Evolutionary conservation across 2,329 filamentous ascomycete genomes (phyloP).

Genomic region (Purpureocillium lavendulum): DNA sequence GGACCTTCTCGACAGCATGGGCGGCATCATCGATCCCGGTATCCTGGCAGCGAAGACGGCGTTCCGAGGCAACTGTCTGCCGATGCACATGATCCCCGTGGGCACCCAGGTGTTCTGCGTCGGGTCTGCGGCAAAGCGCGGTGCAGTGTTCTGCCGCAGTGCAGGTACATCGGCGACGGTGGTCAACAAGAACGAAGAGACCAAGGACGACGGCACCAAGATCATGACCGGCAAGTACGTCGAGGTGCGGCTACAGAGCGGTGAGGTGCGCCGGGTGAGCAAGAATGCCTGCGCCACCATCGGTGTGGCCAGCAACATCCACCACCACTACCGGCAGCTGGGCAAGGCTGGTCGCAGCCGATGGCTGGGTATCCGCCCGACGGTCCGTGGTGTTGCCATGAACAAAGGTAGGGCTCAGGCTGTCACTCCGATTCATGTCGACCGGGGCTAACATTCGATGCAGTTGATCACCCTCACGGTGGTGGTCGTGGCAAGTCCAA

Average conservation of each 20-base stretch:
- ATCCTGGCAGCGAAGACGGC: conserved; percentile 91
- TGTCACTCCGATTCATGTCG: too few species aligned
- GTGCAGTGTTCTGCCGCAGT: conserved; percentile 87
- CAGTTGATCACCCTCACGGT: conserved; percentile 92
- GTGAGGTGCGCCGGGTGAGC: conserved; percentile 82
- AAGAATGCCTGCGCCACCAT: conserved; percentile 92
- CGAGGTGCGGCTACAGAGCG: conserved; percentile 80
- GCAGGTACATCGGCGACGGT: conserved; percentile 89
- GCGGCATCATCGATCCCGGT: conserved; percentile 86
- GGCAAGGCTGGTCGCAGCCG: conserved; percentile 92
- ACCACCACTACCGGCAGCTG: conserved; percentile 82
- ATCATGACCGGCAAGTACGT: conserved; percentile 69
- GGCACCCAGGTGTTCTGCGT: conserved; percentile 92
- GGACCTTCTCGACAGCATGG: conserved; percentile 84
- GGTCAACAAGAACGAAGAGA: conserved; percentile 78
- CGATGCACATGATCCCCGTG: conserved; percentile 89
- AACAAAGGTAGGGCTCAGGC: conserved; percentile 62
- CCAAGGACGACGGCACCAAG: conserved; percentile 48
- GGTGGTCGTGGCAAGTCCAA: conserved; percentile 99
- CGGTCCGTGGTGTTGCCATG: conserved; percentile 96
- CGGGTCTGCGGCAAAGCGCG: conserved; percentile 63
- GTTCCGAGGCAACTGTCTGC: conserved; percentile 89
- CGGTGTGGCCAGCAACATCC: conserved; percentile 86
- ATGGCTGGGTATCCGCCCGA: conserved; percentile 90
- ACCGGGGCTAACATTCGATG: neutral